These are phyloP conservation scores for Aspergillus persii DNA, from an alignment of 2,329 filamentous ascomycete genomes.

Conservation along the genomic window DNA sequence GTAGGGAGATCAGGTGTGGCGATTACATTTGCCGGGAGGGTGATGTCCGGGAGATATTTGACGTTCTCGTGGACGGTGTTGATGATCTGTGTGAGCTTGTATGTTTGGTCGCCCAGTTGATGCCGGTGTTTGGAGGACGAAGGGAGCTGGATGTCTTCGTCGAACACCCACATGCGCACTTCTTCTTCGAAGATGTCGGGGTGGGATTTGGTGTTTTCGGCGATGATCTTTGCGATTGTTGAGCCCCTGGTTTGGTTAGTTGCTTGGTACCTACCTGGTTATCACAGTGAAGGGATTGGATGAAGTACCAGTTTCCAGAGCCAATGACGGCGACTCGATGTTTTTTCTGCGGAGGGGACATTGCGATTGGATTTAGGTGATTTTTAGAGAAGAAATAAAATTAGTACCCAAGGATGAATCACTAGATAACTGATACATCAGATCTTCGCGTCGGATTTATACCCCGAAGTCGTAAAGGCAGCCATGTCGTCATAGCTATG, in stretches of 20 bases:
- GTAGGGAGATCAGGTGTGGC: conserved; percentile 47
- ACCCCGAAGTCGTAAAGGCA: not conserved
- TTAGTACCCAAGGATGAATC: too few relatives aligned
- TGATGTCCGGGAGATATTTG: conserved; percentile 86
- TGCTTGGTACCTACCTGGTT: not conserved
- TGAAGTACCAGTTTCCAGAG: conserved; percentile 81
- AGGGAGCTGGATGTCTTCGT: conserved; percentile 78
- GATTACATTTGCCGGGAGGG: conserved; percentile 66
- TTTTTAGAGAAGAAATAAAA: too few relatives aligned
- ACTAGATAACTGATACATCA: too few relatives aligned
- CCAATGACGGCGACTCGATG: conserved; percentile 67
- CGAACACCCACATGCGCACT: conserved; percentile 35
- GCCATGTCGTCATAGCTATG: not conserved
- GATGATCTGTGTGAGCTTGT: conserved; percentile 85
- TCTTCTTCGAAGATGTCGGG: conserved; percentile 75
- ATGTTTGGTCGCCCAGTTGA: conserved; percentile 59
- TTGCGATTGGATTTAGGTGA: not conserved
- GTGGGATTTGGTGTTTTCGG: conserved; percentile 77
- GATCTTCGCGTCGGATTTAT: not conserved
- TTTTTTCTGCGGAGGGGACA: conserved; percentile 1
- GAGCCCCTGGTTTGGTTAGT: conserved; percentile 65
- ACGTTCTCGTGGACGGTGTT: conserved; percentile 90
- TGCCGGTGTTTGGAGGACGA: conserved; percentile 65
- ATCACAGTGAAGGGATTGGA: not conserved
- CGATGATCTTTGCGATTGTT: conserved; percentile 91